Evolutionary conservation across 2,329 filamentous ascomycete genomes (phyloP).

Genomic region (Aquanectria penicillioides): DNA sequence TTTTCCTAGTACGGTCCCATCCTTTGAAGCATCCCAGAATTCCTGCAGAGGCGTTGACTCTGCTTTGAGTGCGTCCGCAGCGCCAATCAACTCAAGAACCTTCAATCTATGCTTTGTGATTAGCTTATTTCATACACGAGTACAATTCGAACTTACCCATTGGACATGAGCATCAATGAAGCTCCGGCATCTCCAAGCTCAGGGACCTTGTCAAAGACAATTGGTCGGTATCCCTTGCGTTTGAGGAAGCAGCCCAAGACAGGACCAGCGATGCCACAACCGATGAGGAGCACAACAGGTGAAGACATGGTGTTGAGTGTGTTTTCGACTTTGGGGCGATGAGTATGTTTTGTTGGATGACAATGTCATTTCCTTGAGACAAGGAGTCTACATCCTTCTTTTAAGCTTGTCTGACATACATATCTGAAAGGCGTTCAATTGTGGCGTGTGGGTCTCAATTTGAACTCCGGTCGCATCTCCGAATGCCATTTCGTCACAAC

Average conservation of each 20-base stretch:
- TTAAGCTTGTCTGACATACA: too few relatives aligned
- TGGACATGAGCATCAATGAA: slow-evolving; percentile 40
- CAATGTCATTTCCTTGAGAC: too few relatives aligned
- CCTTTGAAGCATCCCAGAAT: slow-evolving; percentile 30
- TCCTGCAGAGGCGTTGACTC: slow-evolving; percentile 28
- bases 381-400: too few relatives aligned
- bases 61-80: slow-evolving; percentile 19
- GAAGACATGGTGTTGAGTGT: slow-evolving; percentile 9
- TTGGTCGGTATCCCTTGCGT: slow-evolving; percentile 37
- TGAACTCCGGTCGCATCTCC: too few relatives aligned
- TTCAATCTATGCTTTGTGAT: slow-evolving; percentile 23
- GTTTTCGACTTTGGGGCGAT: too few relatives aligned
- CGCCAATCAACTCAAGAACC: slow-evolving; percentile 35
- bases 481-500: too few relatives aligned
- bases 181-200: slow-evolving; percentile 37
- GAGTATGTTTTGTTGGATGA: too few relatives aligned
- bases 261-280: slow-evolving; percentile 38
- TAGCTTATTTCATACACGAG: too few relatives aligned
- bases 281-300: slow-evolving; percentile 36
- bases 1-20: slow-evolving; percentile 30
- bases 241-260: slow-evolving; percentile 35
- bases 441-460: too few relatives aligned
- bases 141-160: slow-evolving; percentile 35
- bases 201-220: slow-evolving; percentile 39
- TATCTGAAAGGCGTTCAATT: too few relatives aligned